These are phyloP conservation scores for Populus tomentosa DNA, from an alignment of 441 rosid species.

Conservation along the genomic window DNA sequence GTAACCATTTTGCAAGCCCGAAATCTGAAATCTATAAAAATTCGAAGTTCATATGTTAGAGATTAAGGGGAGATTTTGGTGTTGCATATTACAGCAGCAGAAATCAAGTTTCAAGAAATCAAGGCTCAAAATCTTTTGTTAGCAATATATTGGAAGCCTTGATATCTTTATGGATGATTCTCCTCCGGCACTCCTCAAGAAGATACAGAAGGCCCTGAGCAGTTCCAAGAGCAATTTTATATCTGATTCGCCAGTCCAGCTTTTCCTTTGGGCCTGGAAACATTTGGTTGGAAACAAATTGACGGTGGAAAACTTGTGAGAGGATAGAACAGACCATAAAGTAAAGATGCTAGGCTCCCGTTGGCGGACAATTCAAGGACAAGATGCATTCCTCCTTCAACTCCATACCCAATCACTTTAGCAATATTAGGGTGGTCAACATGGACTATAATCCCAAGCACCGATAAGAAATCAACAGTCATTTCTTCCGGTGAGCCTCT, in stretches of 20 bases:
- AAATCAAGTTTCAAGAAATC: no score
- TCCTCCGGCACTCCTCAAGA: constrained; percentile 85
- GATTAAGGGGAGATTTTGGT: not conserved
- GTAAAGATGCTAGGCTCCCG: constrained; percentile 76
- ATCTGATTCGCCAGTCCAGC: constrained; percentile 59
- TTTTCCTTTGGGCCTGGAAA: constrained; percentile 56
- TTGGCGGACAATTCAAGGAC: constrained; percentile 83
- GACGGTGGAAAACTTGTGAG: not conserved
- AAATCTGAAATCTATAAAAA: constrained; percentile 84
- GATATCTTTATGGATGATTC: constrained; percentile 93
- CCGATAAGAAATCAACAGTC: constrained; percentile 79
- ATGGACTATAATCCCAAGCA: constrained; percentile 86
- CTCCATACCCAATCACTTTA: no score
- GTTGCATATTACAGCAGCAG: not conserved
- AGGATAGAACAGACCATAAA: constrained; percentile 52
- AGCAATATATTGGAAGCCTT: constrained; percentile 90
- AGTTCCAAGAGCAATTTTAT: constrained; percentile 72
- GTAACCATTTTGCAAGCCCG: constrained; percentile 91
- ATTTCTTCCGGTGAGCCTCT: constrained; percentile 86
- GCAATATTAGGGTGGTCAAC: constrained; percentile 92
- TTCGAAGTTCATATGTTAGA: constrained; percentile 3
- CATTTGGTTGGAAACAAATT: not conserved
- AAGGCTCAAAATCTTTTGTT: constrained; percentile 55
- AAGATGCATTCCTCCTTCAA: no score
- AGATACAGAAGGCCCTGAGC: constrained; percentile 81